Percentiles rank a stretch among this genome's conserved stretches.
Conservation (phyloP, 805 yeast species). For the Teunomyces kruisii region DNA sequence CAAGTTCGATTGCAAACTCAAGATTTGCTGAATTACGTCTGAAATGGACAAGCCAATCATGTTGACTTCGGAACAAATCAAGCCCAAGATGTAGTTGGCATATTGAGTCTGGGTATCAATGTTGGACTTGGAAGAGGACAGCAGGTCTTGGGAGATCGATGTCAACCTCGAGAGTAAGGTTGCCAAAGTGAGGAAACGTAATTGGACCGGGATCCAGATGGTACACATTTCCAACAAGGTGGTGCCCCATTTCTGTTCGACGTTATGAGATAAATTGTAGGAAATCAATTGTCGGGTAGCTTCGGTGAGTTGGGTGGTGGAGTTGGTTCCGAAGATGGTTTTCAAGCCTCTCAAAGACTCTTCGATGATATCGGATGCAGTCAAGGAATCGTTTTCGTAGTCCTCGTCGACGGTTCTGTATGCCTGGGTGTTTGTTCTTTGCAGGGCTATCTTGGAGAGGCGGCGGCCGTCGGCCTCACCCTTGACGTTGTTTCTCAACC, state of each 20-base stretch:
- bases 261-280: slow-evolving; percentile 28
- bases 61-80: slow-evolving; percentile 75
- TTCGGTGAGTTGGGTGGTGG: slow-evolving; percentile 57
- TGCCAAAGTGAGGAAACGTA: slow-evolving; percentile 63
- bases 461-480: slow-evolving; percentile 14
- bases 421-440: slow-evolving; percentile 16
- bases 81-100: slow-evolving; percentile 50
- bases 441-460: slow-evolving; percentile 28
- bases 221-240: slow-evolving; percentile 63
- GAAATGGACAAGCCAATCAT: slow-evolving; percentile 85
- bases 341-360: slow-evolving; percentile 53
- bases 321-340: slow-evolving; percentile 61
- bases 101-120: slow-evolving; percentile 33
- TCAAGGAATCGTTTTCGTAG: slow-evolving; percentile 35
- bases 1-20: slow-evolving; percentile 47
- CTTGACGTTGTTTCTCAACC: slow-evolving; percentile 27
- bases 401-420: slow-evolving; percentile 21
- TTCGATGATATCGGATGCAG: slow-evolving; percentile 41
- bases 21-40: slow-evolving; percentile 65
- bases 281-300: slow-evolving; percentile 55
- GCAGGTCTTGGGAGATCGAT: slow-evolving; percentile 16
- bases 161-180: slow-evolving; percentile 36
- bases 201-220: slow-evolving; percentile 77
- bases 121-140: slow-evolving; percentile 11
- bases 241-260: slow-evolving; percentile 49